Evolutionary conservation across 1,284 basidiomycete genomes (phyloP).

Genomic region (Bjerkandera adusta): DNA sequence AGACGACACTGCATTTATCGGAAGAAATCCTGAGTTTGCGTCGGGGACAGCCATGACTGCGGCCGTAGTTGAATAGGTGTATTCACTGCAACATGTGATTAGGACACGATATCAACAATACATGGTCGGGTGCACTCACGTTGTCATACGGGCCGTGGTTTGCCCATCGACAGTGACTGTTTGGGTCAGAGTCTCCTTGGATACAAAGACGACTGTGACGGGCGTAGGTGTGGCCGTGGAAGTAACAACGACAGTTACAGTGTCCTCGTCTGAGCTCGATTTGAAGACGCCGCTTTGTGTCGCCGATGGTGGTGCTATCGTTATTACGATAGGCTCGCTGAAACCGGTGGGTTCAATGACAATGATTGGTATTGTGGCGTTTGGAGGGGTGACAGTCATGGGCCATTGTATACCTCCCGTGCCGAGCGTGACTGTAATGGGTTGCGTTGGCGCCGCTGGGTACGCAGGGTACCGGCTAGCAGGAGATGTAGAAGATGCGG

Average conservation of each 20-base stretch:
- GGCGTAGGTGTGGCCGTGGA: conserved; percentile 20
- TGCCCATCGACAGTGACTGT: conserved; percentile 24
- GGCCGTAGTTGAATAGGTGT: conserved; percentile 23
- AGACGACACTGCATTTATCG: conserved; percentile 23
- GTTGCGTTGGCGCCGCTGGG: not conserved
- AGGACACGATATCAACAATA: not conserved
- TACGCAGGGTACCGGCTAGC: not conserved
- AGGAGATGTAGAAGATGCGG: not conserved
- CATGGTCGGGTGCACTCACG: conserved; percentile 20
- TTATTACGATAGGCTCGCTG: not conserved
- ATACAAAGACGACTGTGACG: conserved; percentile 28
- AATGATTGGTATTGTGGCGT: conserved; percentile 3
- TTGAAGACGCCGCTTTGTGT: not conserved
- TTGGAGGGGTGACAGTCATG: conserved; percentile 10
- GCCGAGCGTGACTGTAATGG: conserved; percentile 20
- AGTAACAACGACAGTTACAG: conserved; percentile 24
- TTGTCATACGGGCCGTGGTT: conserved; percentile 23
- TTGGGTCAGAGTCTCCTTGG: conserved; percentile 27
- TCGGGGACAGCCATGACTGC: conserved; percentile 8
- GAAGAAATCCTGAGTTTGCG: conserved; percentile 23
- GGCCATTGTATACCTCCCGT: conserved; percentile 16
- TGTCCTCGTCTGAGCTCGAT: conserved; percentile 9
- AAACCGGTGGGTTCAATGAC: conserved; percentile 6
- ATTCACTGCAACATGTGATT: conserved; percentile 17
- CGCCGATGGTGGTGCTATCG: not conserved